Base-by-base conservation (phyloP, 2,329 filamentous ascomycete species). In the Coniochaeta ligniaria region DNA sequence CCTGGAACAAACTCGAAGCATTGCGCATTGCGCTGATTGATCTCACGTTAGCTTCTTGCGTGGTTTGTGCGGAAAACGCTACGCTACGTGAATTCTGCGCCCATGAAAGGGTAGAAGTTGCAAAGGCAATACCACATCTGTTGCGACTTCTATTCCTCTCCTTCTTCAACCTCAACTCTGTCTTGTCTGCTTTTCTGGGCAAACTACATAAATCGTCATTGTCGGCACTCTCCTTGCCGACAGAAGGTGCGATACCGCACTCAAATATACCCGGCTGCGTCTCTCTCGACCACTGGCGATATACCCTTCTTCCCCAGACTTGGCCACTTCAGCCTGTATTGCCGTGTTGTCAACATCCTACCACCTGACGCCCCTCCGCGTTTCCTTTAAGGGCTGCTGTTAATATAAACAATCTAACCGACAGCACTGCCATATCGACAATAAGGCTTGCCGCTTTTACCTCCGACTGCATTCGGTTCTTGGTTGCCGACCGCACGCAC, bases 311-410 rank as follows among this genome's bases (percentile, higher is more conserved):
- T 36, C 35, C 28, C 56, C 28, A 26, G 41, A 50, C 62, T 62
- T 50, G 61, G 59, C 59, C 16, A 59, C 59, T 65, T 67, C 65
- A 65, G 66, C 63, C 66, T 65, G 67, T 66, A 63, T 66, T 62
- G 35, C 54, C 43, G 52, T 58, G 33, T 35, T 61, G 58, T 43
- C 33, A 47, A 57, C 54, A 38, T 11, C 9, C 54, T 36, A 17
- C 58, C 56, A 59, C 16, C 31, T 17, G 41, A 58, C 35, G 26
- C 47, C 58, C 61, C 57, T 64, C 66, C 66, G 64, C 58, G 61
- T 62, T 68, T 65, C 67, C 66, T 60, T 64, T 58, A 62, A 41
- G 35, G 64, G 65, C 57, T 62, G 57, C 41, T 33, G 24, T 45
- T 58, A 61, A 61, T 61, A 61, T 61, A 61, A 41, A 43, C 36